These are phyloP conservation scores for Boletus sp. DNA, from an alignment of 768 basidiomycete genomes.

Conservation along the genomic window DNA sequence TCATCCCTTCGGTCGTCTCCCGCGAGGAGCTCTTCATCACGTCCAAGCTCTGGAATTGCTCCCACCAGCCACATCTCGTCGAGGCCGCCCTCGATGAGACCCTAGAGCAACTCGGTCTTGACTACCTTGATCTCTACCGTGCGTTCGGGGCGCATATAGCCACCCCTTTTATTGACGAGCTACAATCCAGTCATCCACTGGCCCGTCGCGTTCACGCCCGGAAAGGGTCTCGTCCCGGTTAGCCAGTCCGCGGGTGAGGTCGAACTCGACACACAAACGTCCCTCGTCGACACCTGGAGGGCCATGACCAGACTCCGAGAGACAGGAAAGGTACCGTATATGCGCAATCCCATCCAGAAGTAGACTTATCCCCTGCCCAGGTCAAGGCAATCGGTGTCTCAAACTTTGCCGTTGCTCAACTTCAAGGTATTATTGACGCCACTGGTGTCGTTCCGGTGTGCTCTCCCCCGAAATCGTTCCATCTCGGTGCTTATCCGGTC, in stretches of 20 bases:
- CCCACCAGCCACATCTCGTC: slow-evolving; percentile 62
- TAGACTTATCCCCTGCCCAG: slow-evolving; percentile 27
- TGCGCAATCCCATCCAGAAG: not conserved
- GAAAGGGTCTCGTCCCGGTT: slow-evolving; percentile 51
- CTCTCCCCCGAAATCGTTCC: not conserved
- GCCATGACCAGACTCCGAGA: slow-evolving; percentile 70
- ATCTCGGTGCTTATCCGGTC: not conserved
- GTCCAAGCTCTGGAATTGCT: slow-evolving; percentile 79
- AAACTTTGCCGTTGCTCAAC: slow-evolving; percentile 68
- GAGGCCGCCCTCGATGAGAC: slow-evolving; percentile 77
- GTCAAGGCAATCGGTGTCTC: slow-evolving; percentile 76
- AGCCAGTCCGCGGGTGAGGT: slow-evolving; percentile 42
- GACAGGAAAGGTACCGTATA: slow-evolving; percentile 55
- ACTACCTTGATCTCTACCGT: slow-evolving; percentile 83
- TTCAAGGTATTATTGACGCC: slow-evolving; percentile 64
- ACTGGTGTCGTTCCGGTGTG: slow-evolving; percentile 72
- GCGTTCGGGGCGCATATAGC: slow-evolving; percentile 24
- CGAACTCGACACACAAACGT: slow-evolving; percentile 54
- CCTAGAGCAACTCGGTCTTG: slow-evolving; percentile 62
- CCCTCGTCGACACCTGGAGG: slow-evolving; percentile 79
- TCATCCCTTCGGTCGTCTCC: slow-evolving; percentile 72
- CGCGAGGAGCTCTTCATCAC: slow-evolving; percentile 82
- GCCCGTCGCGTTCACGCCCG: slow-evolving; percentile 67
- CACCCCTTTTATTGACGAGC: slow-evolving; percentile 1
- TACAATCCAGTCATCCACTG: slow-evolving; percentile 65